Evolutionary conservation across 257 asterid species (phyloP).

Genomic region (Nicotiana attenuata): DNA sequence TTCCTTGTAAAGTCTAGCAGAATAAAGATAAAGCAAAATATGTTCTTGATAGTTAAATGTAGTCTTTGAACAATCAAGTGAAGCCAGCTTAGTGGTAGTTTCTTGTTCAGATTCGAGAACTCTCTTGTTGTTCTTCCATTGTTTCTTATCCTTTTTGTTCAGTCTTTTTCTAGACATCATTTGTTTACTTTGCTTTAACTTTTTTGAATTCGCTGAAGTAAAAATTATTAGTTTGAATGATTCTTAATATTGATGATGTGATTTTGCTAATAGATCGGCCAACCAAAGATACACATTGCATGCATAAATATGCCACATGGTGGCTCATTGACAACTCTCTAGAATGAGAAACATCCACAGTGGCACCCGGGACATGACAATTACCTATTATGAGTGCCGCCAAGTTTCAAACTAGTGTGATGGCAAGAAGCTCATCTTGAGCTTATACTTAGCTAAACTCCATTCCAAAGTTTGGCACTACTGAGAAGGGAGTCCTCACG

Average conservation of each 20-base stretch:
- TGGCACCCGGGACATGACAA: neutral
- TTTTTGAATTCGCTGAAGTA: no score
- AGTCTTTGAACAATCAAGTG: no score
- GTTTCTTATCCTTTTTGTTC: no score
- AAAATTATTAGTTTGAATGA: no score
- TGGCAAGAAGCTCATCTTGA: neutral
- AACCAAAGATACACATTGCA: neutral
- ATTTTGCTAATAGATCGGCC: neutral
- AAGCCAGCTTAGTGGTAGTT: no score
- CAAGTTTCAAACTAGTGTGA: neutral
- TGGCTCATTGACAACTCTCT: neutral
- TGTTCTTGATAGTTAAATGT: neutral
- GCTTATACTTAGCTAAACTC: neutral
- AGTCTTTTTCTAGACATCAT: no score
- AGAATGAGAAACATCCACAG: neutral
- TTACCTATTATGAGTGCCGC: neutral
- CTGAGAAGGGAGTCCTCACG: neutral
- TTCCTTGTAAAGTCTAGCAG: neutral
- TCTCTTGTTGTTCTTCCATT: no score
- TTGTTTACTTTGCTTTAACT: no score
- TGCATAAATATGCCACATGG: neutral
- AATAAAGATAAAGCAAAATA: neutral
- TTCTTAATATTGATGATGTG: no score
- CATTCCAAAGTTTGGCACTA: neutral
- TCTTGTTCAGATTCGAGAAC: no score